Conservation (phyloP, 106 monocot species). For the Dactylorhiza incarnata region DNA sequence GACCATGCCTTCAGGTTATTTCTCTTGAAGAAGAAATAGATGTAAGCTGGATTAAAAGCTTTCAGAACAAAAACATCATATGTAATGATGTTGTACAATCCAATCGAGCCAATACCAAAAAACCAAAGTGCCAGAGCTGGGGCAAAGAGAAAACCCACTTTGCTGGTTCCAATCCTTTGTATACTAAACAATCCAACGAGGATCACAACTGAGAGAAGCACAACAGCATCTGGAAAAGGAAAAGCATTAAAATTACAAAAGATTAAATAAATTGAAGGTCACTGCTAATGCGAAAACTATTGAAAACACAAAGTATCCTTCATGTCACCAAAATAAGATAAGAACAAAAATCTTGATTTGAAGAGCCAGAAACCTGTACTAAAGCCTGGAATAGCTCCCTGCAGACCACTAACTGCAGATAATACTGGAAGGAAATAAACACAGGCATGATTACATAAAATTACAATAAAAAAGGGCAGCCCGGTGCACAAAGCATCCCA, state of each 20-base stretch:
- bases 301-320: not conserved
- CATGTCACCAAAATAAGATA: not conserved
- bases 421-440: constrained; percentile 44
- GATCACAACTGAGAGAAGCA: constrained; percentile 55
- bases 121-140: constrained; percentile 83
- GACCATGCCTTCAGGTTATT: constrained; percentile 75
- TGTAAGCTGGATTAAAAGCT: constrained; percentile 79
- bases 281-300: not conserved
- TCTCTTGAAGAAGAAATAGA: constrained; percentile 66
- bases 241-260: constrained; percentile 3
- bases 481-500: too few relatives aligned
- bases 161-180: constrained; percentile 88
- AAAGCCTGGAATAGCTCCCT: constrained; percentile 74
- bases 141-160: constrained; percentile 82
- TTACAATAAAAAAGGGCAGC: not conserved
- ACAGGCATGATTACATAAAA: not conserved
- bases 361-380: constrained; percentile 33
- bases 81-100: constrained; percentile 67
- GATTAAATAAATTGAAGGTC: not conserved
- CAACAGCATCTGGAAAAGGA: constrained; percentile 56
- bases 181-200: constrained; percentile 74
- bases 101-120: constrained; percentile 72
- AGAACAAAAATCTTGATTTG: not conserved
- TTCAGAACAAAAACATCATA: constrained; percentile 65
- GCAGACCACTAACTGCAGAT: constrained; percentile 92